Evolutionary conservation across 2,329 filamentous ascomycete species (phyloP), one percentile per base, ranked within the genome.

Genomic region (Aspergillus sp.): DNA sequence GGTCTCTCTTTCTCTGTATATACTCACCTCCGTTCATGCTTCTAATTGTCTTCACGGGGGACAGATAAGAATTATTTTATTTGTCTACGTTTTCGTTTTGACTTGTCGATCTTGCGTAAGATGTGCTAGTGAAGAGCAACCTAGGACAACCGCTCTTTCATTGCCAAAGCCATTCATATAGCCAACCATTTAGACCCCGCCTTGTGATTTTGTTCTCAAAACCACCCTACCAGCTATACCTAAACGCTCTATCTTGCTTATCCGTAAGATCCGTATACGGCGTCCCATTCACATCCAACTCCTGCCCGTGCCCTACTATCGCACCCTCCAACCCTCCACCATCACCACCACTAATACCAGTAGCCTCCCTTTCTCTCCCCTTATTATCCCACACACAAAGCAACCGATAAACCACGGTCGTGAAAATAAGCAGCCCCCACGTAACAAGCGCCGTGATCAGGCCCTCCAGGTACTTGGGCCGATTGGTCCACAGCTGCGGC

Each of bases 401-500:
- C n/a, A 50, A 40, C 14, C 46, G 12, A 51, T 58, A 52, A 12
- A 40, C 33, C 5, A 23, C 17, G 2, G 52, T 48, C 21, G 31
- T 40, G 11, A 48, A 17, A 31, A 47, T 40, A 15, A 55, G 35
- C 21, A 55, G 31, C 3, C 52, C 41, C 52, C 52, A 55, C 21
- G 52, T 46, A n/a, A 35, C 33, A 39, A 55, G 41, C 31, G 27
- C 52, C 52, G 77, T 76, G 15, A 82, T 76, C 8, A 81, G 74
- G 17, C 80, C 80, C n/a, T 75, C 70, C 8, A 74, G 73, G 60
- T 81, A 82, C 12, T 77, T 67, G 11, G 79, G 77, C 48, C 67
- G 70, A 23, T 75, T 62, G 60, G 48, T 51, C 79, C 80, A 82
- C 1, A 81, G 70, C 64, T 83, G 79, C n/a, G 80, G 80, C 1